Base-by-base conservation (phyloP, 2,329 filamentous ascomycete species). In the Chalara sp. region DNA sequence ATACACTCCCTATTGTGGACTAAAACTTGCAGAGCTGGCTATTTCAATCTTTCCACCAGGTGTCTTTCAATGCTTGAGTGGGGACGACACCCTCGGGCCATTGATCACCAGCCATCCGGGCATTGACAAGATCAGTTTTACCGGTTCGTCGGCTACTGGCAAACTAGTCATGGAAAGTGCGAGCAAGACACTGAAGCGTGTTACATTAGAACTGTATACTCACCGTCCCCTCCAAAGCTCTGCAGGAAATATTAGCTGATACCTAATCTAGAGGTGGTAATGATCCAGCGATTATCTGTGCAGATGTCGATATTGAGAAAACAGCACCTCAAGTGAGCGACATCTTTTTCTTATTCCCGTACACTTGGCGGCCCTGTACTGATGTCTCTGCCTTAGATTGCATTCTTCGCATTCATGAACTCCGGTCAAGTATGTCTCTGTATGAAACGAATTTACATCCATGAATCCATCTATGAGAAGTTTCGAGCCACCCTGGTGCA, bases 371-470 rank as follows among this genome's bases (percentile, higher is more conserved):
- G 2, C 21, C 2, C 21, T 21, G 21, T 21, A 21, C 21, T 21
- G 21, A 21, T 21, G 21, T 21, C 21, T 21, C 21, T 21, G 21
- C 21, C 21, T 21, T 21, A 21, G 21, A 21, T 21, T 21, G 21
- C 21, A 0, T 64, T 63, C 5, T 68, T 72, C 6, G 70, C 71
- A 6, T 76, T 80, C 54, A 68, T 76, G 48, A 74, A 78, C 59
- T 74, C 73, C 0, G 74, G 76, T 6, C 76, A 80, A 60, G 71
- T 80, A 48, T 80, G 78, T 61, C 70, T 80, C 32, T 72, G 72
- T 46, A 73, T 74, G 45, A 83, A 83, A 65, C 70, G 80, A 0
- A 65, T 84, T 43, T 84, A 80, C 58, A 73, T 84, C 2, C 81
- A 84, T 58, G 76, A 80, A 56, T 69, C 66, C 1, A 75, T 84